phyloP scores from a whole-genome alignment of 2,329 filamentous ascomycete genomes.

The Sclerotinia sclerotiorum region DNA sequence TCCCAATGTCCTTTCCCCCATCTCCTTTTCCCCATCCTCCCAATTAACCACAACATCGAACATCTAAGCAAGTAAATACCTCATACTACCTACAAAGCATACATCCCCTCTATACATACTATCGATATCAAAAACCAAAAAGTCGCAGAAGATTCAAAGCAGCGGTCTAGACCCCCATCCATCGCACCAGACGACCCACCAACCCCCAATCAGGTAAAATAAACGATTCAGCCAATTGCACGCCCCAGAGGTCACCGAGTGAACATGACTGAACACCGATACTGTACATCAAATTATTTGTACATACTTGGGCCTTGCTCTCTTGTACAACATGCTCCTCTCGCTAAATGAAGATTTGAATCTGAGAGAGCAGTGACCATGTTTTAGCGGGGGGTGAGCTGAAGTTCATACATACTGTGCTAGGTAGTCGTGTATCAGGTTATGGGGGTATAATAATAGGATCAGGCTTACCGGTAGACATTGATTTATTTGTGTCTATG shows the following conservation, averaged over 20 bases:
- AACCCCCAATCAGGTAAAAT: slow-evolving; percentile 31
- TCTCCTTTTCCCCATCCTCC: background rate
- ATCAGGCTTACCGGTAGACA: background rate
- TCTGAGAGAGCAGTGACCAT: background rate
- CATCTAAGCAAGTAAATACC: background rate
- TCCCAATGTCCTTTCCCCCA: background rate
- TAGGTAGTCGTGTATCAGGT: slow-evolving; percentile 7
- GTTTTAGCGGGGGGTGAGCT: slow-evolving; percentile 16
- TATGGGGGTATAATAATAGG: background rate
- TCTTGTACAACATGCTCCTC: background rate
- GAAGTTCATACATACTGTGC: background rate
- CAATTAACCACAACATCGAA: too few relatives aligned
- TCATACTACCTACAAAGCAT: background rate
- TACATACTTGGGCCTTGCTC: background rate
- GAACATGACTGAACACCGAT: slow-evolving; percentile 17
- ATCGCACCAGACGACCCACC: background rate
- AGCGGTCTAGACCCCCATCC: slow-evolving; percentile 26
- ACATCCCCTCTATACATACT: background rate
- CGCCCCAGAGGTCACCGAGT: slow-evolving; percentile 13
- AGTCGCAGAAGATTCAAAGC: background rate
- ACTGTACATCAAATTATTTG: background rate
- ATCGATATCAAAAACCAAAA: background rate
- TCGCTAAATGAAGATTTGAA: background rate
- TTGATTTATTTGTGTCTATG: background rate
- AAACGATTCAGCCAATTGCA: slow-evolving; percentile 26